phyloP scores from a whole-genome alignment of 1,284 basidiomycete species.

The Leccinum fuscescens region DNA sequence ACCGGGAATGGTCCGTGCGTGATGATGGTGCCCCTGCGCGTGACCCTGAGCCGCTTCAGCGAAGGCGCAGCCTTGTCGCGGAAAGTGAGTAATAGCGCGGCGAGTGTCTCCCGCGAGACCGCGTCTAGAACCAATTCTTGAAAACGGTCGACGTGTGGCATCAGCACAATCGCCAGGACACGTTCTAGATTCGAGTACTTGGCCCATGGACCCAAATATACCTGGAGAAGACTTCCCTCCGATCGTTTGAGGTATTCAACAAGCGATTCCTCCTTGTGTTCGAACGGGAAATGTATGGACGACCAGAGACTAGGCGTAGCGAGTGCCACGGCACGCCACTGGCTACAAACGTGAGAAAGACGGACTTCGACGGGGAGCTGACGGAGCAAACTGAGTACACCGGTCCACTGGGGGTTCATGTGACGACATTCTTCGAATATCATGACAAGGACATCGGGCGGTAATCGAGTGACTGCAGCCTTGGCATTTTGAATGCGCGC shows the following conservation, averaged over 20 bases:
- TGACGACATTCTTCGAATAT: conserved; percentile 35
- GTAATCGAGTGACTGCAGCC: conserved; percentile 30
- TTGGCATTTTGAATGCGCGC: conserved; percentile 32
- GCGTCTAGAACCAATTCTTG: conserved; percentile 31
- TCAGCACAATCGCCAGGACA: conserved; percentile 22
- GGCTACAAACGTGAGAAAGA: conserved; percentile 33
- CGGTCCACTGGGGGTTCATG: conserved; percentile 32
- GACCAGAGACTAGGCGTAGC: conserved; percentile 33
- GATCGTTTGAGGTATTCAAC: conserved; percentile 33
- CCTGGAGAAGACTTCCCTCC: conserved; percentile 28
- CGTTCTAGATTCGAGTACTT: conserved; percentile 33
- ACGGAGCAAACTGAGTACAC: conserved; percentile 34
- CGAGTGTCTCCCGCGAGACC: conserved; percentile 32
- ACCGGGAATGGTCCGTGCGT: conserved; percentile 29
- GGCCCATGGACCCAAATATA: conserved; percentile 35
- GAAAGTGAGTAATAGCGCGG: conserved; percentile 22
- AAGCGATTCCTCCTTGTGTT: conserved; percentile 31
- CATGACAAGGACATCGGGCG: conserved; percentile 31
- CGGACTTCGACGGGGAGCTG: conserved; percentile 35
- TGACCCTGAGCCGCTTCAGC: conserved; percentile 27
- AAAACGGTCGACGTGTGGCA: conserved; percentile 33
- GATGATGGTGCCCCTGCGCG: conserved; percentile 32
- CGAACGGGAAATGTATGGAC: conserved; percentile 32
- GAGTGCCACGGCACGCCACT: conserved; percentile 34
- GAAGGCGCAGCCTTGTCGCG: conserved; percentile 28